phyloP scores from a whole-genome alignment of 179 eudicot species.

The Spinacia oleracea region DNA sequence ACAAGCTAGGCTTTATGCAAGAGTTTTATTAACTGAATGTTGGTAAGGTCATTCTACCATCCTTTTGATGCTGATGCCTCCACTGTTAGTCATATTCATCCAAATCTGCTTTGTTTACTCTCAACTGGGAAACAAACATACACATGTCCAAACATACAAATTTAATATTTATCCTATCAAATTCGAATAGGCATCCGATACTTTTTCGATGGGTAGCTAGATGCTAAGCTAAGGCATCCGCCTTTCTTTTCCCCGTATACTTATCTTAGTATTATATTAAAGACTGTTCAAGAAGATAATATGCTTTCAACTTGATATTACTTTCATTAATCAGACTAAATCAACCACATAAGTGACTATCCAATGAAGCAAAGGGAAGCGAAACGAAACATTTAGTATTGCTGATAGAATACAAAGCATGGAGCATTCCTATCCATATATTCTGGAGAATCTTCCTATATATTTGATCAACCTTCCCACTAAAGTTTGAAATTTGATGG shows the following conservation, averaged over 20 bases:
- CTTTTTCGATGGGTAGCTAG: background rate
- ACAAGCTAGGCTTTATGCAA: background rate
- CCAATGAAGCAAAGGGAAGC: background rate
- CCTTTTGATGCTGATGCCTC: conserved; percentile 8
- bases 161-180: background rate
- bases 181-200: background rate
- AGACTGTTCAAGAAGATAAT: background rate
- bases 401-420: background rate
- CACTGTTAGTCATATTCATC: background rate
- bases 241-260: too few species aligned
- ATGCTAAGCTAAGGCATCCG: conserved; percentile 1
- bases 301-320: background rate
- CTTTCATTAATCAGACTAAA: background rate
- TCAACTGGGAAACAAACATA: background rate
- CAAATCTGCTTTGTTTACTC: conserved; percentile 14
- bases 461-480: background rate
- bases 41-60: background rate
- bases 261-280: background rate
- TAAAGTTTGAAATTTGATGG: background rate
- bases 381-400: background rate
- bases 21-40: background rate
- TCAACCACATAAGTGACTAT: background rate
- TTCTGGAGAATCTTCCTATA: background rate
- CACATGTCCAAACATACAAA: background rate
- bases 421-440: background rate